These are phyloP conservation scores for Cicer yamashitae DNA, from an alignment of 306 rosid genomes.

Conservation along the genomic window DNA sequence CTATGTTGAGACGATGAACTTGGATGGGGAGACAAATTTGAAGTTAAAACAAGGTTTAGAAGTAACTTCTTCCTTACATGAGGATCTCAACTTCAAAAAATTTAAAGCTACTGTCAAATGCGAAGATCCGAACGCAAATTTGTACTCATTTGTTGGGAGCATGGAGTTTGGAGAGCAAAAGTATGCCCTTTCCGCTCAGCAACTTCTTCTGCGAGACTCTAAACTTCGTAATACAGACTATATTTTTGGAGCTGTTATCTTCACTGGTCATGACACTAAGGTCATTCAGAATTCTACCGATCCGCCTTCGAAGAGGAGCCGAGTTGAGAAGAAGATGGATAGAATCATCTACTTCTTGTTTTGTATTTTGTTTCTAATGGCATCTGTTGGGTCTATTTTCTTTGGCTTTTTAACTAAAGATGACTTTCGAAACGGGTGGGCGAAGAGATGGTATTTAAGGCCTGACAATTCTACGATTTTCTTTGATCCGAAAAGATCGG, in stretches of 20 bases:
- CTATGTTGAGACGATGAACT: slow-evolving; percentile 97
- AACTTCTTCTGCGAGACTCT: slow-evolving; percentile 92
- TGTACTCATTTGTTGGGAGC: slow-evolving; percentile 83
- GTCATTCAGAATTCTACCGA: slow-evolving; percentile 90
- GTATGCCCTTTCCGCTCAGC: slow-evolving; percentile 78
- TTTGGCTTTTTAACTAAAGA: slow-evolving; percentile 78
- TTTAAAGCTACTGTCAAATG: slow-evolving; percentile 79
- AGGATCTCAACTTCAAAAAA: slow-evolving; percentile 54
- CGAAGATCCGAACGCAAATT: slow-evolving; percentile 93
- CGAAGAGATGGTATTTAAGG: slow-evolving; percentile 91
- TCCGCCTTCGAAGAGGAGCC: slow-evolving; percentile 95
- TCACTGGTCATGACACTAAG: slow-evolving; percentile 91
- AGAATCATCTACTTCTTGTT: slow-evolving; percentile 81
- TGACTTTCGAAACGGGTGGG: slow-evolving; percentile 66
- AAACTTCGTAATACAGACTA: slow-evolving; percentile 92
- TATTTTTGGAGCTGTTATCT: slow-evolving; percentile 81
- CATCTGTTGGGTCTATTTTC: slow-evolving; percentile 78
- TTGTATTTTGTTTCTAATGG: slow-evolving; percentile 70
- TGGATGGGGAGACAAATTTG: slow-evolving; percentile 96
- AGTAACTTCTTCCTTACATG: slow-evolving; percentile 65
- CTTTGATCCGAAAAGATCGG: slow-evolving; percentile 75
- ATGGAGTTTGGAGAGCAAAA: slow-evolving; percentile 69
- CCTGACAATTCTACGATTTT: slow-evolving; percentile 78
- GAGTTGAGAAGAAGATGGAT: slow-evolving; percentile 90
- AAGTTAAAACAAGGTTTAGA: slow-evolving; percentile 90